Evolutionary conservation across 2,329 filamentous ascomycete species (phyloP).

Genomic region (Fusarium continuum): DNA sequence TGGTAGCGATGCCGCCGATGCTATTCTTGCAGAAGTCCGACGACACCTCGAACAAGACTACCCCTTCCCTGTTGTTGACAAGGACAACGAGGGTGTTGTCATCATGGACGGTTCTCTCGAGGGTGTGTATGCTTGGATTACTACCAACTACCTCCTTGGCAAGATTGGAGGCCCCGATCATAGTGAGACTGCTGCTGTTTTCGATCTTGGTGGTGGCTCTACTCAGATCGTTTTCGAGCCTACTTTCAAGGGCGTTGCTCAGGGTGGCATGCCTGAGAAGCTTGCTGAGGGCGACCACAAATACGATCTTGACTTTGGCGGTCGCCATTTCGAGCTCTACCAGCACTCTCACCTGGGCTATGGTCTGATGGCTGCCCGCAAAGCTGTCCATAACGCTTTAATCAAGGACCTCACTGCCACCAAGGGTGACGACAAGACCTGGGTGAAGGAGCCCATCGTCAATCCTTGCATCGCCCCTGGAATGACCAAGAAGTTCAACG

Average conservation of each 20-base stretch:
- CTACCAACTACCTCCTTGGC: slow-evolving; percentile 96
- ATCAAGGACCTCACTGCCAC: slow-evolving; percentile 74
- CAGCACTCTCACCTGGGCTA: slow-evolving; percentile 98
- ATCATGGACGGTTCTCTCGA: slow-evolving; percentile 99
- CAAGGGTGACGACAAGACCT: slow-evolving; percentile 68
- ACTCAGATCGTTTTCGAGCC: slow-evolving; percentile 99
- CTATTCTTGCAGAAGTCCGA: slow-evolving; percentile 87
- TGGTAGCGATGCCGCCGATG: slow-evolving; percentile 80
- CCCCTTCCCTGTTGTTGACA: slow-evolving; percentile 91
- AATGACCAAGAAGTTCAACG: slow-evolving; percentile 76
- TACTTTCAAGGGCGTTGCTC: slow-evolving; percentile 78
- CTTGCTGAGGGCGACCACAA: slow-evolving; percentile 94
- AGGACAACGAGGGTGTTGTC: slow-evolving; percentile 85
- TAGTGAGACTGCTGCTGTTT: slow-evolving; percentile 89
- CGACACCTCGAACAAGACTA: slow-evolving; percentile 85
- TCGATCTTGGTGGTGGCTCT: slow-evolving; percentile 95
- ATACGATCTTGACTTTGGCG: slow-evolving; percentile 90
- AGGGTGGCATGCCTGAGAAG: slow-evolving; percentile 84
- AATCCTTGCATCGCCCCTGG: slow-evolving; percentile 90
- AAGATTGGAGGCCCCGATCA: slow-evolving; percentile 96
- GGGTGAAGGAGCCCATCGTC: slow-evolving; percentile 74
- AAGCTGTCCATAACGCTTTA: slow-evolving; percentile 81
- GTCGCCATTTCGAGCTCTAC: slow-evolving; percentile 90
- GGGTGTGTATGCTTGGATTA: slow-evolving; percentile 99
- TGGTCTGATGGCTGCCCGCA: slow-evolving; percentile 93